Conservation (phyloP, 352 stramenopile genomes). For the Phytophthora hybrid region DNA sequence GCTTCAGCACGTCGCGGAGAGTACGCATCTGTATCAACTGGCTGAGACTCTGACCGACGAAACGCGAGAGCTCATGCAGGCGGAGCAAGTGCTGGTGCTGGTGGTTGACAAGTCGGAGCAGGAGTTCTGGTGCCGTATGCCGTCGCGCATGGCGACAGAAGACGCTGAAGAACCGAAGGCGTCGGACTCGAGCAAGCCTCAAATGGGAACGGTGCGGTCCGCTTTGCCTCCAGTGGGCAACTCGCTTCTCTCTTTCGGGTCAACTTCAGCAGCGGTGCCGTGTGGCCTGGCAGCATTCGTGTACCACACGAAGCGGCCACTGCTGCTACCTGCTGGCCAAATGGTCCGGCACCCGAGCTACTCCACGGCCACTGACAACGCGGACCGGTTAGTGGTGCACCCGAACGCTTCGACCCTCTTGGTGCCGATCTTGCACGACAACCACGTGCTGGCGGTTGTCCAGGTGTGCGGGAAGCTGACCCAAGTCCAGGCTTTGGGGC, state of each 20-base stretch:
- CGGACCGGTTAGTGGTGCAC: slow-evolving; percentile 64
- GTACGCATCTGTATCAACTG: slow-evolving; percentile 69
- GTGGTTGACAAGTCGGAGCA: slow-evolving; percentile 76
- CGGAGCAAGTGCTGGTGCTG: slow-evolving; percentile 75
- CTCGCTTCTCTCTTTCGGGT: not conserved
- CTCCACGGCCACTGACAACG: slow-evolving; percentile 62
- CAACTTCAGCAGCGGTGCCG: slow-evolving; percentile 19
- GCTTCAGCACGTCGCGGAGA: slow-evolving; percentile 63
- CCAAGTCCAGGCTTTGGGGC: slow-evolving; percentile 62
- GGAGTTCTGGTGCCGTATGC: slow-evolving; percentile 81
- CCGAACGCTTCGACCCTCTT: slow-evolving; percentile 70
- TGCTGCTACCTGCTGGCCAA: slow-evolving; percentile 65
- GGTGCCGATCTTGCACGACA: slow-evolving; percentile 56
- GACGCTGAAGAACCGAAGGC: slow-evolving; percentile 23
- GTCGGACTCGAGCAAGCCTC: slow-evolving; percentile 15
- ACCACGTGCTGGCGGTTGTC: slow-evolving; percentile 54
- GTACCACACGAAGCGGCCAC: slow-evolving; percentile 68
- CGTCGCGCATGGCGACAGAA: slow-evolving; percentile 18
- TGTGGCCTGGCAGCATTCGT: slow-evolving; percentile 74
- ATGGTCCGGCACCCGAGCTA: slow-evolving; percentile 57
- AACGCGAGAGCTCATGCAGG: slow-evolving; percentile 52
- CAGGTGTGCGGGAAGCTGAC: slow-evolving; percentile 74
- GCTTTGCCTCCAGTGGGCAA: slow-evolving; percentile 43
- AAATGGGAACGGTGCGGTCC: slow-evolving; percentile 54
- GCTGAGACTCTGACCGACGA: slow-evolving; percentile 59